A percentile compares a stretch with the other conserved stretches of the same genome.
phyloP scores from a whole-genome alignment of 2,329 filamentous ascomycete species.

The Colletotrichum lindemuthianum region DNA sequence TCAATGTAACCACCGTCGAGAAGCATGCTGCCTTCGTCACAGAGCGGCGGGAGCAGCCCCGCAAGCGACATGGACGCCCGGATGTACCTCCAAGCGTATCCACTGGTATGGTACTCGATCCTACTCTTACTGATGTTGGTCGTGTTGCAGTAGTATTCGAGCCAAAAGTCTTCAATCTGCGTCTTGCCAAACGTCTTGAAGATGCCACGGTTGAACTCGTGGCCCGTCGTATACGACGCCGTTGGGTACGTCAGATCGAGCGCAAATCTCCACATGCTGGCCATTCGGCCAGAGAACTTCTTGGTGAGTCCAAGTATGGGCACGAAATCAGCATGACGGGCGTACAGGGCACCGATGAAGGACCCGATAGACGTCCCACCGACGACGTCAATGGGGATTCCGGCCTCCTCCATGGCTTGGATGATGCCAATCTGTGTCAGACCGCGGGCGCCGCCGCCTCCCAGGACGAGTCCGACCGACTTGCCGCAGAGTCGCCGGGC shows the following conservation, averaged over 20 bases:
- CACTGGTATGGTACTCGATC: slow-evolving; percentile 91
- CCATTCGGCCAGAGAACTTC: slow-evolving; percentile 98
- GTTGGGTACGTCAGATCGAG: slow-evolving; percentile 96
- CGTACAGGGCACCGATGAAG: slow-evolving; percentile 95
- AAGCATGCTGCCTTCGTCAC: slow-evolving; percentile 96
- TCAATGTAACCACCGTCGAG: slow-evolving; percentile 97
- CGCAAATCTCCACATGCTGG: slow-evolving; percentile 98
- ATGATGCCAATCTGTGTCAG: slow-evolving; percentile 96
- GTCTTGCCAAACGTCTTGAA: slow-evolving; percentile 98
- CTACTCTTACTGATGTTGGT: slow-evolving; percentile 97
- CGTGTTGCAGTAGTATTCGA: slow-evolving; percentile 99
- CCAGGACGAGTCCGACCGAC: slow-evolving; percentile 92
- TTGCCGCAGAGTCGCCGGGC: slow-evolving; percentile 91
- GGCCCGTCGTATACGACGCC: slow-evolving; percentile 95
- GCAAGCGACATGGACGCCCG: slow-evolving; percentile 97
- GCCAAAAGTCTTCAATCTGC: slow-evolving; percentile 99
- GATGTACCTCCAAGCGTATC: slow-evolving; percentile 97
- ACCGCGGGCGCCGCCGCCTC: slow-evolving; percentile 91
- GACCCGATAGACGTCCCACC: slow-evolving; percentile 96
- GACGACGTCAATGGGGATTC: slow-evolving; percentile 94
- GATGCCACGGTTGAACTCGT: slow-evolving; percentile 98
- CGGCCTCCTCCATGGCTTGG: slow-evolving; percentile 92
- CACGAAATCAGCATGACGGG: slow-evolving; percentile 94
- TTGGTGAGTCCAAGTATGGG: slow-evolving; percentile 97
- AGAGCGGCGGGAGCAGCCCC: slow-evolving; percentile 90